phyloP scores from a whole-genome alignment of 495 filamentous ascomycete genomes.

The Xylaria sp. region DNA sequence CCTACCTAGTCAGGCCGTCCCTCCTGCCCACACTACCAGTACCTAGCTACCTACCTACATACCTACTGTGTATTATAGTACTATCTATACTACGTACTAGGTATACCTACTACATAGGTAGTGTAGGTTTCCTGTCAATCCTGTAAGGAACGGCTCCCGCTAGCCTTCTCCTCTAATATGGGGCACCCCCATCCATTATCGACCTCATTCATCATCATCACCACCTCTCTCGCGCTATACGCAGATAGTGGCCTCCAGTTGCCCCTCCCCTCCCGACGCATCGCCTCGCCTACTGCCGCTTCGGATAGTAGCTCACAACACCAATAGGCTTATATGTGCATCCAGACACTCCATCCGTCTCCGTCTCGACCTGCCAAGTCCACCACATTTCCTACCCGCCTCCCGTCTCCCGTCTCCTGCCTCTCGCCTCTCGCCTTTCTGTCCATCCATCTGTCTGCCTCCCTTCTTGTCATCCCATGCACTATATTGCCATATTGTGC shows the following conservation, averaged over 20 bases:
- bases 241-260: slow-evolving; percentile 14
- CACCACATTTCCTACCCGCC: neutral
- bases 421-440: neutral
- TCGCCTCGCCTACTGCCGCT: slow-evolving; percentile 21
- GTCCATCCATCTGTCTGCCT: neutral
- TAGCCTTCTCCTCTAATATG: slow-evolving; percentile 26
- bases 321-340: neutral
- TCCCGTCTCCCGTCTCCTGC: neutral
- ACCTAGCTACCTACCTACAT: too few species aligned
- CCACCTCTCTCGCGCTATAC: slow-evolving; percentile 10
- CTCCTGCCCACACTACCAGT: too few species aligned
- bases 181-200: slow-evolving; percentile 17
- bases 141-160: slow-evolving; percentile 18
- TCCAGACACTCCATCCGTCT: neutral
- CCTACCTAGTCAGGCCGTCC: too few species aligned
- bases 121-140: neutral
- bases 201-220: slow-evolving; percentile 28
- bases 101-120: too few species aligned
- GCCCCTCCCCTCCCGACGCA: slow-evolving; percentile 24
- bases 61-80: too few species aligned
- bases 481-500: too few species aligned
- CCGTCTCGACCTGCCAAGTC: neutral
- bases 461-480: slow-evolving; percentile 10
- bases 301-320: slow-evolving; percentile 15
- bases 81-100: too few species aligned